A percentile compares a stretch with the other conserved stretches of the same genome.
Evolutionary conservation across 164 flowering plant species (phyloP).

Genomic region (Brasenia schreberi): DNA sequence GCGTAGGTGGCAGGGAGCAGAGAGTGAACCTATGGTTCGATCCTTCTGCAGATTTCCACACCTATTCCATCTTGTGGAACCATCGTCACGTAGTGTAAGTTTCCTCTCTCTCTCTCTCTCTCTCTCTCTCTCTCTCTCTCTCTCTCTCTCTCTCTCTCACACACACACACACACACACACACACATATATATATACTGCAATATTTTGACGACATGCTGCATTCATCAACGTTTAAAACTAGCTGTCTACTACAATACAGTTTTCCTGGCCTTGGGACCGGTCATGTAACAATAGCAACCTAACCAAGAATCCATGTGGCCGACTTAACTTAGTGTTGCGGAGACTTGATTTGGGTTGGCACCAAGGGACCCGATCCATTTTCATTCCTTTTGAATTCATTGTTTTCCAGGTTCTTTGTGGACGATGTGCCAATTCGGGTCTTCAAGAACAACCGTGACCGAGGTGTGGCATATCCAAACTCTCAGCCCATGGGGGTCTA

Average conservation of each 20-base stretch:
- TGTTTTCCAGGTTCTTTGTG: constrained; percentile 7
- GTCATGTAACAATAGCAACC: too few relatives aligned
- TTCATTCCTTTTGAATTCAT: not conserved
- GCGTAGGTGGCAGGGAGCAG: constrained; percentile 50
- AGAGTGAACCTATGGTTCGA: constrained; percentile 61
- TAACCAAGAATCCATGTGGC: too few relatives aligned
- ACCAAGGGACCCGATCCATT: too few relatives aligned
- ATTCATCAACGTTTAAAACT: too few relatives aligned
- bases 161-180: too few relatives aligned
- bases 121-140: not conserved
- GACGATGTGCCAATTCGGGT: constrained; percentile 15
- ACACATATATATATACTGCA: too few relatives aligned
- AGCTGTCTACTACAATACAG: too few relatives aligned
- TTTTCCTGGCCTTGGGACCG: too few relatives aligned
- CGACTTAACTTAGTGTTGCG: too few relatives aligned
- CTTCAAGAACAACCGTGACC: constrained; percentile 11
- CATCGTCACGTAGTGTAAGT: constrained; percentile 38
- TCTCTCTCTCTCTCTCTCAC: not conserved
- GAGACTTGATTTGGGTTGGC: too few relatives aligned
- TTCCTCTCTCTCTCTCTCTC: not conserved
- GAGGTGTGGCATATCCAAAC: constrained; percentile 9
- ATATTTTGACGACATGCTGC: too few relatives aligned
- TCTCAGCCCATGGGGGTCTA: constrained; percentile 13
- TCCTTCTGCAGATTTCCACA: constrained; percentile 39
- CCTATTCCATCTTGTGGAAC: constrained; percentile 40